Conservation (phyloP, 345 rosid species). For the Euphorbia lathyris region DNA sequence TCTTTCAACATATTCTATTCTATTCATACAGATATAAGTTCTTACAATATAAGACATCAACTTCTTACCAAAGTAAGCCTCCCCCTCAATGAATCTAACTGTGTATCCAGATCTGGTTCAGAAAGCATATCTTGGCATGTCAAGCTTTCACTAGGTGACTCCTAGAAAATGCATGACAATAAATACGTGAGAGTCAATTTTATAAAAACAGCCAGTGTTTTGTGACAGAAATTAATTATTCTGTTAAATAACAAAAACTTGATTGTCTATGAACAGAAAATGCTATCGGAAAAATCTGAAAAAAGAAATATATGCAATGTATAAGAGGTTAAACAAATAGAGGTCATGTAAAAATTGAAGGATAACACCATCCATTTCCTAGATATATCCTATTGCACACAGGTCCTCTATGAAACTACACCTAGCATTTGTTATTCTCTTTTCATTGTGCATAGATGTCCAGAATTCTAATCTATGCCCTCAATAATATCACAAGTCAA, state of each 20-base stretch:
- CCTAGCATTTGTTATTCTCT: background rate
- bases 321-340: background rate
- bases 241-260: background rate
- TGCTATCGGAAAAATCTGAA: background rate
- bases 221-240: background rate
- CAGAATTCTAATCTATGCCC: background rate
- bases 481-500: background rate
- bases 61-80: conserved; percentile 59
- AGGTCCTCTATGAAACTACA: background rate
- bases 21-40: background rate
- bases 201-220: background rate
- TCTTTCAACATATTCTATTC: background rate
- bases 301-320: background rate
- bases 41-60: background rate
- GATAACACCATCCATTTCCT: background rate
- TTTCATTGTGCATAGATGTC: background rate
- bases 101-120: conserved; percentile 55
- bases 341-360: background rate
- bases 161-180: conserved; percentile 17
- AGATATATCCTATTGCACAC: background rate
- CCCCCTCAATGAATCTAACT: conserved; percentile 59
- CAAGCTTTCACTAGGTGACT: conserved; percentile 30
- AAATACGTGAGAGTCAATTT: background rate
- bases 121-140: conserved; percentile 31
- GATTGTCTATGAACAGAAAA: background rate